Conservation (phyloP, 257 asterid species). For the Fraxinus cuspidata region DNA sequence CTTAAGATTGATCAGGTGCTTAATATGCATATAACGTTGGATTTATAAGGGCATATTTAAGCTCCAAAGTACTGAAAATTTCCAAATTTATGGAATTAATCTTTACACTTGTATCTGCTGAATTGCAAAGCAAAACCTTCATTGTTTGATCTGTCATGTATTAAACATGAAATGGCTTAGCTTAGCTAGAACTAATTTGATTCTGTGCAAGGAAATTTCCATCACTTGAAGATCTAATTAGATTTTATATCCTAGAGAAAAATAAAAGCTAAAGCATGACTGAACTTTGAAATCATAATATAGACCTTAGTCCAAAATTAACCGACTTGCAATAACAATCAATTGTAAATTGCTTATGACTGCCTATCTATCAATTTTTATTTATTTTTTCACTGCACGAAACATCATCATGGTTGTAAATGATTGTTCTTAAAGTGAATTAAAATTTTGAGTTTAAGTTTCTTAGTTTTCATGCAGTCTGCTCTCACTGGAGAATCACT, state of each 20-base stretch:
- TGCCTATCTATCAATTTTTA: background rate
- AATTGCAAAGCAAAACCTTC: background rate
- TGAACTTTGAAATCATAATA: too few species aligned
- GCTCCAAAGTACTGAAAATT: background rate
- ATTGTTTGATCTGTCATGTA: background rate
- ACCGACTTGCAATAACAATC: background rate
- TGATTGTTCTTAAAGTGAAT: background rate
- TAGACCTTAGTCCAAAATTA: background rate
- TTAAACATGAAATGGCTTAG: background rate
- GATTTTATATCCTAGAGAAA: background rate
- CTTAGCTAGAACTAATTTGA: background rate
- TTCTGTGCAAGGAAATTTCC: background rate
- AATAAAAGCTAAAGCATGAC: background rate
- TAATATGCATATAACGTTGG: background rate
- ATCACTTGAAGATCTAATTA: background rate
- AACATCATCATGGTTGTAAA: background rate
- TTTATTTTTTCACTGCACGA: conserved; percentile 1
- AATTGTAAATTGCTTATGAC: background rate
- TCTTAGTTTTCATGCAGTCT: conserved; percentile 33
- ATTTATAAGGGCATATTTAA: background rate
- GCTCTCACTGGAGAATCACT: conserved; percentile 57
- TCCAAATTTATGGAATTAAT: background rate
- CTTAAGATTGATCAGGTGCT: conserved; percentile 47
- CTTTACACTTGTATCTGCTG: background rate
- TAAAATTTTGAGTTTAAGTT: background rate